A percentile compares a stretch with the other conserved stretches of the same genome.
These are phyloP conservation scores for Venturia effusa DNA, from an alignment of 2,329 filamentous ascomycete species.

Conservation along the genomic window DNA sequence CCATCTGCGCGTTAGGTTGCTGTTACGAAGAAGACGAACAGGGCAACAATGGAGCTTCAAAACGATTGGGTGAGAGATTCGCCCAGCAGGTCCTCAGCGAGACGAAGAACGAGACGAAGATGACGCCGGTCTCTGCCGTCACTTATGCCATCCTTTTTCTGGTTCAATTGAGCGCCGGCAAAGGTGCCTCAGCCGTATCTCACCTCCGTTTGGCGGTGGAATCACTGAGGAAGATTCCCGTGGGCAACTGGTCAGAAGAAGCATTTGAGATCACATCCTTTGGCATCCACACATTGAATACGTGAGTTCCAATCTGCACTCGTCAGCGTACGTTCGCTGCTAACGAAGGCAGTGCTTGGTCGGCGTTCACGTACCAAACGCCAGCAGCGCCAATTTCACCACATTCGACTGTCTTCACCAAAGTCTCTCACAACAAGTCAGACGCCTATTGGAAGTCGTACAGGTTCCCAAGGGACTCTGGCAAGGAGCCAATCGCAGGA, in stretches of 20 bases:
- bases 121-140: slow-evolving; percentile 15
- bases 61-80: slow-evolving; percentile 16
- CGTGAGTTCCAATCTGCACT: slow-evolving; percentile 11
- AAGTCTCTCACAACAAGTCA: slow-evolving; percentile 14
- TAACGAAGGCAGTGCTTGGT: slow-evolving; percentile 15
- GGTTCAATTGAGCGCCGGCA: slow-evolving; percentile 16
- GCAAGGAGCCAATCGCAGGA: slow-evolving; percentile 14
- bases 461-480: slow-evolving; percentile 15
- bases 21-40: slow-evolving; percentile 13
- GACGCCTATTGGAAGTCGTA: slow-evolving; percentile 18
- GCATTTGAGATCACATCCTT: slow-evolving; percentile 15
- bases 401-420: slow-evolving; percentile 13
- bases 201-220: slow-evolving; percentile 18
- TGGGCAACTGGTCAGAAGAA: slow-evolving; percentile 6
- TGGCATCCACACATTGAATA: slow-evolving; percentile 16
- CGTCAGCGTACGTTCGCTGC: neutral
- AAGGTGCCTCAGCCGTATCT: slow-evolving; percentile 8
- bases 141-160: slow-evolving; percentile 21
- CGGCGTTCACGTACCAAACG: slow-evolving; percentile 18
- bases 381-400: slow-evolving; percentile 14
- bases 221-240: slow-evolving; percentile 11
- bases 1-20: slow-evolving; percentile 22
- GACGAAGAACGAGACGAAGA: slow-evolving; percentile 14
- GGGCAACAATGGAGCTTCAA: slow-evolving; percentile 13
- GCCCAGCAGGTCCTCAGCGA: slow-evolving; percentile 15